Evolutionary conservation across 2,329 filamentous ascomycete species (phyloP), one percentile per base, ranked within the genome.

Genomic region (Coniella vitis): DNA sequence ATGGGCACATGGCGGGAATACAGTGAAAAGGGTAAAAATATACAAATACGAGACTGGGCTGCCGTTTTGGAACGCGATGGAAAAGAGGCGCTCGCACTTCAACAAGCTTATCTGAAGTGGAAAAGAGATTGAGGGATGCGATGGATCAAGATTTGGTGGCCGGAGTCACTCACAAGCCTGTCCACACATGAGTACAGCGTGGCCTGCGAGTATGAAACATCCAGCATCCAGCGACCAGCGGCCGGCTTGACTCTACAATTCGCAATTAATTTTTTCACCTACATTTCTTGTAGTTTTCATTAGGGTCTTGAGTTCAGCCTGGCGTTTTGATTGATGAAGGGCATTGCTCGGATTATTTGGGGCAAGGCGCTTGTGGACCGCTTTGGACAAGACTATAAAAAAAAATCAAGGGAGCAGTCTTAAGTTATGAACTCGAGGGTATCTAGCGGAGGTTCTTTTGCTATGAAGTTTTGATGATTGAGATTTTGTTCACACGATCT

Each of bases 11-110:
- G 84, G 77, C 78, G 87, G 51, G 90, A 96, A 65, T 84, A 89
- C 58, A 81, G 80, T 46, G 81, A 84, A 19, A 86, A 84, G 61
- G 89, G 88, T 29, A 78, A 76, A 56, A 83, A 84, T 21, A 87
- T 96, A 41, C 90, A 96, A 68, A 71, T 95, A 45, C 78, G 91
- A 47, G 91, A 96, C 65, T 83, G 90, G 71, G 72, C 95, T 14
- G 74, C 80, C 17, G 86, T 87, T 52, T 73, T 96, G 40, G 90
- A 95, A 64, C 74, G 82, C 44, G 88, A 95, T 62, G 85, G 87
- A 1, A 76, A 74, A 56, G 84, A 89, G 63, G 70, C 69, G 56
- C 78, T 72, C 61, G 77, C 81, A 20, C 63, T 87, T 41, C 81
- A 86, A 61, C 65, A 69, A 41, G 78, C 79, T 1, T 81, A 81